Evolutionary conservation across 2,329 filamentous ascomycete species (phyloP).

Genomic region (Arachnopeziza araneosa): DNA sequence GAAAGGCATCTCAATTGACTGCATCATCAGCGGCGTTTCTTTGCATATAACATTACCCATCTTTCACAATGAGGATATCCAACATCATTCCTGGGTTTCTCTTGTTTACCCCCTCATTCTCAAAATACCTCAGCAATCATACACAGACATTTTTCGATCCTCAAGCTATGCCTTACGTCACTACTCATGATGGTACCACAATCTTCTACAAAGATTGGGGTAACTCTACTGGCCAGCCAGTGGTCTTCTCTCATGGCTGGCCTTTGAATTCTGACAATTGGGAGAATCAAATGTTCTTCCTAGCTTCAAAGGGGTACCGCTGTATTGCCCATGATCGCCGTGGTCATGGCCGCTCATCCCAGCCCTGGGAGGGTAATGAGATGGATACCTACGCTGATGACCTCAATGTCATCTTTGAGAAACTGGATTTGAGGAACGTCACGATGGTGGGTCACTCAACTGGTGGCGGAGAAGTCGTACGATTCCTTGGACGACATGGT

Average conservation of each 20-base stretch:
- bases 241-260: slow-evolving; percentile 37
- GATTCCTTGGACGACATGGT: slow-evolving; percentile 33
- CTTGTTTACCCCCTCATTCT: not conserved
- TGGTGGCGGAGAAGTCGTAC: slow-evolving; percentile 37
- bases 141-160: not conserved
- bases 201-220: slow-evolving; percentile 41
- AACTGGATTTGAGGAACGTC: slow-evolving; percentile 32
- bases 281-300: slow-evolving; percentile 36
- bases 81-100: not conserved
- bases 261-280: slow-evolving; percentile 36
- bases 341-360: slow-evolving; percentile 36
- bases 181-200: slow-evolving; percentile 33
- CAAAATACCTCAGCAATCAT: not conserved
- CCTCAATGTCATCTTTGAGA: slow-evolving; percentile 32
- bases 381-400: slow-evolving; percentile 38
- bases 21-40: not conserved
- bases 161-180: slow-evolving; percentile 29
- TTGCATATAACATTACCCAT: not conserved
- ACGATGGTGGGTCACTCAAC: slow-evolving; percentile 37
- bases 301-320: slow-evolving; percentile 34
- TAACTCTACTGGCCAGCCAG: slow-evolving; percentile 29
- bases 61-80: not conserved
- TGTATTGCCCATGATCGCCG: slow-evolving; percentile 35
- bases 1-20: not conserved
- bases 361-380: slow-evolving; percentile 36